Evolutionary conservation across 805 yeast genomes (phyloP), one percentile per base, ranked within the genome.

Genomic region (Myxozyma udenii): DNA sequence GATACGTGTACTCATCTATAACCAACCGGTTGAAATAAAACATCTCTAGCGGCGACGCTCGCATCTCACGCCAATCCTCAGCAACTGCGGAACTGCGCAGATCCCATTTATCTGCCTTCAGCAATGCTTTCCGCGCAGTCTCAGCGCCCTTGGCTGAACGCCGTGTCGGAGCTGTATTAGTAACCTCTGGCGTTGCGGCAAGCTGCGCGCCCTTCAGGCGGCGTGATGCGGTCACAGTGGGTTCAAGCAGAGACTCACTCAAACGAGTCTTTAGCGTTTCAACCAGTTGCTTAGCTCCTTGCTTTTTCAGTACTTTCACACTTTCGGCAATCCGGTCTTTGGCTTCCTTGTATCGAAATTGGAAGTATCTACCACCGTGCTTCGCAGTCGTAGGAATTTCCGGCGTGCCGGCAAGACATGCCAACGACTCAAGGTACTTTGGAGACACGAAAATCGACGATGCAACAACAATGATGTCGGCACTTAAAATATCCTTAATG

Each of bases 1-100:
- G 25, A 30, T 48, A 48, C 11, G 52, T 43, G 37, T 48, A 48
- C 39, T 48, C 52, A 23, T 48, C 52, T 12, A 48, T 44, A 21
- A 48, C 45, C 4, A 48, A 44, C 21, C 52, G 38, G 33, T 42
- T 48, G 33, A 43, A 48, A 19, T 30, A 32, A 21, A 48, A 48
- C 48, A 43, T 38, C 41, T 48, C 52, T 3, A 48, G 23, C 19
- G 43, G 36, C 18, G 52, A 47, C 12, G 44, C 41, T 18, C 24
- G n/a, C 48, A 48, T 38, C 26, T 43, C 22, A 12, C 42, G 41
- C 52, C 52, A 48, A 32, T 48, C 39, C n/a, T 28, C 14, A 18
- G 32, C 32, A 4, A 32, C 44, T 11, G 23, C 26, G n/a, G 23
- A 16, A 25, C 30, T 18, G 35, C 42, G 41, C 21, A 43, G 23